Conservation (phyloP, 2,329 filamentous ascomycete genomes). For the Cytospora chrysosperma region DNA sequence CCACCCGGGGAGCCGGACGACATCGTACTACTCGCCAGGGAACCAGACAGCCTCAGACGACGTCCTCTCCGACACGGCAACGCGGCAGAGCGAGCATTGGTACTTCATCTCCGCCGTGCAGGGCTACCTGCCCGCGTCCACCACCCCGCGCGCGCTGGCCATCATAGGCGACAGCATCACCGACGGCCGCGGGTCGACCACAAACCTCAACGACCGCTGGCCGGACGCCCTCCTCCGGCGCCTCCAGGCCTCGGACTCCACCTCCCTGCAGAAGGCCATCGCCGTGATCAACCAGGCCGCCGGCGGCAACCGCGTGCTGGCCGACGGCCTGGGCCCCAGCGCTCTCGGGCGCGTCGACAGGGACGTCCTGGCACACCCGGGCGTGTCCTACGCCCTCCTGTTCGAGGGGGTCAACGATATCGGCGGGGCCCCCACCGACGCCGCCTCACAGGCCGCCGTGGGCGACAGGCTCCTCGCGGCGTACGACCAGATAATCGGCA, state of each 20-base stretch:
- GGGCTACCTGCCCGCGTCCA: conserved; percentile 42
- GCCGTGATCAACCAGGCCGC: conserved; percentile 60
- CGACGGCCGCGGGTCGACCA: conserved; percentile 60
- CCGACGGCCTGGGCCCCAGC: conserved; percentile 59
- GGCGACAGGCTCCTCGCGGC: conserved; percentile 51
- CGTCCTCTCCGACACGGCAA: conserved; percentile 32
- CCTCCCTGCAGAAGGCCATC: conserved; percentile 38
- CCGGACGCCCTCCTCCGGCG: conserved; percentile 44
- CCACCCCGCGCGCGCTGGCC: conserved; percentile 43
- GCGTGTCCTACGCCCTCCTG: conserved; percentile 55
- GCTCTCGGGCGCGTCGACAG: conserved; percentile 56
- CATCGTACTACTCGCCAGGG: conserved; percentile 53
- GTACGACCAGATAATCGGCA: conserved; percentile 54
- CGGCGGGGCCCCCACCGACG: conserved; percentile 46
- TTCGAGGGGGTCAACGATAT: conserved; percentile 67
- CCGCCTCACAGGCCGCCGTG: conserved; percentile 42
- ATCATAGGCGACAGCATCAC: conserved; percentile 68
- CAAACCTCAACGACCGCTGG: conserved; percentile 55
- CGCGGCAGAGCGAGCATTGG: conserved; percentile 46
- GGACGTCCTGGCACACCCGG: conserved; percentile 57
- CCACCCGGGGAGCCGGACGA: conserved; percentile 61
- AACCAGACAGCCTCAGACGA: conserved; percentile 47
- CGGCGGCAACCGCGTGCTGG: conserved; percentile 60
- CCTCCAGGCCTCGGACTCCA: conserved; percentile 35
- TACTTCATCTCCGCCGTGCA: conserved; percentile 61